These are phyloP conservation scores for Diaporthe aspalathi DNA, from an alignment of 2,329 filamentous ascomycete genomes.

Conservation along the genomic window DNA sequence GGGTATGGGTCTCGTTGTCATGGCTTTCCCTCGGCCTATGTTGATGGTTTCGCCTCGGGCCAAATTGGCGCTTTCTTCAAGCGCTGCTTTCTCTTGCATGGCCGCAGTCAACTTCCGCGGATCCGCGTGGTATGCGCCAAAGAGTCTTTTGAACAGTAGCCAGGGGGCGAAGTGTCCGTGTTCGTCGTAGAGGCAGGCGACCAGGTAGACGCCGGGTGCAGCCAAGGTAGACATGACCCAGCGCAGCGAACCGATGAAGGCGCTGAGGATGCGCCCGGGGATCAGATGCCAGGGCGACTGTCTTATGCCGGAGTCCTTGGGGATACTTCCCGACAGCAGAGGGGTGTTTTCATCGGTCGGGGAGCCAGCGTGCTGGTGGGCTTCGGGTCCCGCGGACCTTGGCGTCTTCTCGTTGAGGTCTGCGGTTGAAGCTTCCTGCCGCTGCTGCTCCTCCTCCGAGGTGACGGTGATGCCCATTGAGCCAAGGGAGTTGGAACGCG, in stretches of 20 bases:
- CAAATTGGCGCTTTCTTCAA: constrained; percentile 48
- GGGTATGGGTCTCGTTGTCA: constrained; percentile 43
- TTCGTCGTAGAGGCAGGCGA: constrained; percentile 85
- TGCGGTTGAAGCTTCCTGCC: constrained; percentile 45
- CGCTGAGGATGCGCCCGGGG: constrained; percentile 76
- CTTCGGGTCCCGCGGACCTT: constrained; percentile 48
- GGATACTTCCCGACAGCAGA: constrained; percentile 61
- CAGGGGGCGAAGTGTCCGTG: constrained; percentile 83
- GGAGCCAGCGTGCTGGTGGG: constrained; percentile 49
- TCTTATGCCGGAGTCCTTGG: constrained; percentile 51
- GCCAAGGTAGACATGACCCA: constrained; percentile 83
- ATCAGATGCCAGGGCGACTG: constrained; percentile 65
- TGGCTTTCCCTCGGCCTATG: constrained; percentile 39
- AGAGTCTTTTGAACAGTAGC: constrained; percentile 75
- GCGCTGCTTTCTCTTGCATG: constrained; percentile 47
- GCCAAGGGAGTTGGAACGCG: constrained; percentile 71
- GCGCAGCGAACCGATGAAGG: constrained; percentile 79
- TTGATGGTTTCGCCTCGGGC: constrained; percentile 43
- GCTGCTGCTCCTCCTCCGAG: constrained; percentile 53
- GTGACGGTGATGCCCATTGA: constrained; percentile 61
- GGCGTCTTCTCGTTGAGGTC: constrained; percentile 49
- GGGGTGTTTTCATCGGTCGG: constrained; percentile 75
- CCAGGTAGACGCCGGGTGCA: constrained; percentile 83
- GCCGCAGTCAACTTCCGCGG: constrained; percentile 62
- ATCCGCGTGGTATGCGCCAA: constrained; percentile 58